Base-by-base conservation (phyloP, 2,329 filamentous ascomycete species). In the Colletotrichum sp. region DNA sequence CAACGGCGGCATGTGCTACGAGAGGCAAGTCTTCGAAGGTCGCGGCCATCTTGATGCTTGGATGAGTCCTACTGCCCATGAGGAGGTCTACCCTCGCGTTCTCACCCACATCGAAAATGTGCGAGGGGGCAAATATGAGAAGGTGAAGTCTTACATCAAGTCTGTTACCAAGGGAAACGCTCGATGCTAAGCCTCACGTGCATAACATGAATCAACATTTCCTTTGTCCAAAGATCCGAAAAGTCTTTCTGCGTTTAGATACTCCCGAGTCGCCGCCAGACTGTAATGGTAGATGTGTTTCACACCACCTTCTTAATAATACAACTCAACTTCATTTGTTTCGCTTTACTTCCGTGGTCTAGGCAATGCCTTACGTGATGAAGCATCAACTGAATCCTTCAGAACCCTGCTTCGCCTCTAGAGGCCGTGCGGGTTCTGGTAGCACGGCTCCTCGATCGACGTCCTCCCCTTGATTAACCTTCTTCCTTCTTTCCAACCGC, bases 21-120 rank as follows among this genome's bases (percentile, higher is more conserved):
- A 81, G 75, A 71, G 79, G 9, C 79, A 81, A 72, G 73, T 81
- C 7, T 79, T 81, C 34, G 48, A 65, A 10, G 77, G 73, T 16
- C 77, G 77, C 28, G 80, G 80, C 10, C 79, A 81, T 52, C 30
- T 81, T 30, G 79, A 81, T 56, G 74, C 74, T n/a, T 81, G 80
- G 80, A 81, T 81, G 78, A 79, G 80, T 13, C 48, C 78, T 0
- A 74, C 58, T 4, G 75, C 79, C 3, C 71, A 77, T 34, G 43
- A 71, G 58, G 79, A 79, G 28, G 77, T 81, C 2, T 81, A 77
- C 66, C 79, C 79, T 7, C 58, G 76, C 34, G 74, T 80, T 7
- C 21, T 73, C 6, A 61, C 63, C 8, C 69, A 73, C 58, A 75
- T 75, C 3, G 13, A 64, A n/a, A 74, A 72, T 7, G 62, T 74